These are phyloP conservation scores for Lactifluus volemus DNA, from an alignment of 768 basidiomycete genomes.

Conservation along the genomic window DNA sequence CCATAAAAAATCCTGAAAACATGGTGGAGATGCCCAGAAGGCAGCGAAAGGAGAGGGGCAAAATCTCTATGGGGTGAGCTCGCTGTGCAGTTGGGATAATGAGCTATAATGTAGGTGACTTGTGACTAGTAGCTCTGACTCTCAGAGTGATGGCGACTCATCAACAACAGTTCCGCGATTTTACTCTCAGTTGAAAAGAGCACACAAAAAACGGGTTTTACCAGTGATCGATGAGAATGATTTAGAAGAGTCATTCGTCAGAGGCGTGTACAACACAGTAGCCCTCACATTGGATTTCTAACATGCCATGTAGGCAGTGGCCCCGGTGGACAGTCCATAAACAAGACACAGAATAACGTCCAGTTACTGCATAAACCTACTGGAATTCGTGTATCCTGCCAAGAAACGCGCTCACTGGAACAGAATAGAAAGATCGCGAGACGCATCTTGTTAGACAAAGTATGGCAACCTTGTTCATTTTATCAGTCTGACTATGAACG, in stretches of 20 bases:
- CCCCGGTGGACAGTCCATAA: conserved; percentile 94
- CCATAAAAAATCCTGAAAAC: conserved; percentile 55
- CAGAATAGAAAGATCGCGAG: conserved; percentile 76
- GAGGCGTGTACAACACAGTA: conserved; percentile 43
- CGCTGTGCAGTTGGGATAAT: not conserved
- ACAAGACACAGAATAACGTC: conserved; percentile 90
- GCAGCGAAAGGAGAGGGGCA: conserved; percentile 14
- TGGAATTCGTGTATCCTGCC: conserved; percentile 77
- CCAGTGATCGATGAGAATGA: conserved; percentile 72
- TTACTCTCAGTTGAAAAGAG: conserved; percentile 66
- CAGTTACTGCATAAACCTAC: conserved; percentile 86
- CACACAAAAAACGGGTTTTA: conserved; percentile 50
- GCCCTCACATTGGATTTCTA: conserved; percentile 3
- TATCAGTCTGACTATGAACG: not conserved
- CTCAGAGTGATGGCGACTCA: conserved; percentile 10
- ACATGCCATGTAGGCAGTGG: conserved; percentile 55
- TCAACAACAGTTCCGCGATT: conserved; percentile 29
- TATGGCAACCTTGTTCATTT: conserved; percentile 3
- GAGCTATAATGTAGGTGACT: conserved; percentile 21
- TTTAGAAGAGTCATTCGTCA: conserved; percentile 79
- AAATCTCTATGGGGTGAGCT: conserved; percentile 6
- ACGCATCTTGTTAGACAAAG: conserved; percentile 67
- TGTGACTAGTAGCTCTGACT: conserved; percentile 14
- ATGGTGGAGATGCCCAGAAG: conserved; percentile 40
- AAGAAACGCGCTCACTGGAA: conserved; percentile 78